These are phyloP conservation scores for Blastomyces percursus DNA, from an alignment of 2,329 filamentous ascomycete species.

Conservation along the genomic window DNA sequence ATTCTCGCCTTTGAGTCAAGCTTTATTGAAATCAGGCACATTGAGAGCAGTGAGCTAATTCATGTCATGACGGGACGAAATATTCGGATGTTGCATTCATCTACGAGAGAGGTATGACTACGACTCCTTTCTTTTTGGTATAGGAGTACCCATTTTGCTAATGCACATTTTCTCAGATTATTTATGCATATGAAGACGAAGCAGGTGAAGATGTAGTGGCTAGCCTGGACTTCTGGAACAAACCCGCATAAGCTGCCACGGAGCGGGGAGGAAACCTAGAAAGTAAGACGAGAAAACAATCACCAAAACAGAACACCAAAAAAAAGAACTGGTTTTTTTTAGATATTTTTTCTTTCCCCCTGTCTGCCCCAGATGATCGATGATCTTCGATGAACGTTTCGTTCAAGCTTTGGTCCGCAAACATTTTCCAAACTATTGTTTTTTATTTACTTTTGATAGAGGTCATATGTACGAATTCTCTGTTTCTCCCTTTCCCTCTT, in stretches of 20 bases:
- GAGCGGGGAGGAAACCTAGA: not conserved
- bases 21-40: slow-evolving; percentile 92
- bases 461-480: not conserved
- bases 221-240: slow-evolving; percentile 93
- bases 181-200: slow-evolving; percentile 97
- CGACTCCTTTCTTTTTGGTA: not conserved
- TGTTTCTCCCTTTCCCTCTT: not conserved
- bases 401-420: not conserved
- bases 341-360: not conserved
- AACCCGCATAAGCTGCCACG: slow-evolving; percentile 17
- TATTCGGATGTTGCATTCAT: slow-evolving; percentile 94
- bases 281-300: not conserved
- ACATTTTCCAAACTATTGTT: not conserved
- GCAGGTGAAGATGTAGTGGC: slow-evolving; percentile 85
- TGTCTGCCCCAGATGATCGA: not conserved
- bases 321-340: not conserved
- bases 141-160: not conserved
- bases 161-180: slow-evolving; percentile 52
- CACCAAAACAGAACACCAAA: not conserved
- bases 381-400: not conserved
- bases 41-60: slow-evolving; percentile 80
- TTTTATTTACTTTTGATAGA: not conserved
- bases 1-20: slow-evolving; percentile 95
- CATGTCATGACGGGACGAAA: slow-evolving; percentile 96
- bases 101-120: slow-evolving; percentile 71